Percentiles rank a stretch among this genome's conserved stretches.
Evolutionary conservation across 2,329 filamentous ascomycete genomes (phyloP).

Genomic region (Aphanoascus verrucosus): DNA sequence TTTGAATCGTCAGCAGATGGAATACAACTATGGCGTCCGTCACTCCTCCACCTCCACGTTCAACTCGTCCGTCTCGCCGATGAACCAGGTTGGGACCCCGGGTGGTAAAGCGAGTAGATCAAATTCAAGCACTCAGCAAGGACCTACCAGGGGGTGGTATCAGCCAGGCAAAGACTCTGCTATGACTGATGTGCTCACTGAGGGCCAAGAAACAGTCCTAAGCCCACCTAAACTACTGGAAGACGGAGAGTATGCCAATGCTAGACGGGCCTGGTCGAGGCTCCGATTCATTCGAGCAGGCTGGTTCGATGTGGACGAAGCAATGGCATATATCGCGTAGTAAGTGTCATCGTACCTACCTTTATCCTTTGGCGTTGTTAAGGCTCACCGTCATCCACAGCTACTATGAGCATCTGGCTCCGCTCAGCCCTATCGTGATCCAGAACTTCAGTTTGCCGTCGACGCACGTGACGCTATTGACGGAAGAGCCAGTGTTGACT

Average conservation of each 20-base stretch:
- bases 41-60: constrained; percentile 32
- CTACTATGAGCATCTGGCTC: constrained; percentile 85
- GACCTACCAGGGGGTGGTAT: constrained; percentile 40
- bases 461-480: constrained; percentile 67
- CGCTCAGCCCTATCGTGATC: constrained; percentile 84
- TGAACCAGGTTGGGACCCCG: constrained; percentile 28
- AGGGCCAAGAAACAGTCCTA: constrained; percentile 10
- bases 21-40: constrained; percentile 35
- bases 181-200: constrained; percentile 7
- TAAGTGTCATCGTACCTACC: constrained; percentile 35
- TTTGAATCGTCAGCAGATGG: constrained; percentile 39
- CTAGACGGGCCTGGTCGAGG: constrained; percentile 76
- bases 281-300: constrained; percentile 93
- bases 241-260: constrained; percentile 44
- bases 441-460: constrained; percentile 78
- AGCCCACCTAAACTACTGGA: constrained; percentile 19
- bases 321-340: constrained; percentile 90
- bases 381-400: constrained; percentile 33
- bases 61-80: constrained; percentile 29
- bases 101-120: constrained; percentile 26
- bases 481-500: constrained; percentile 83
- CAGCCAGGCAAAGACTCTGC: constrained; percentile 14
- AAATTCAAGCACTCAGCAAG: constrained; percentile 30
- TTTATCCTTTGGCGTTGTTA: constrained; percentile 11
- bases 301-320: constrained; percentile 91